phyloP scores from a whole-genome alignment of 495 filamentous ascomycete genomes.

The Neurospora sp. region DNA sequence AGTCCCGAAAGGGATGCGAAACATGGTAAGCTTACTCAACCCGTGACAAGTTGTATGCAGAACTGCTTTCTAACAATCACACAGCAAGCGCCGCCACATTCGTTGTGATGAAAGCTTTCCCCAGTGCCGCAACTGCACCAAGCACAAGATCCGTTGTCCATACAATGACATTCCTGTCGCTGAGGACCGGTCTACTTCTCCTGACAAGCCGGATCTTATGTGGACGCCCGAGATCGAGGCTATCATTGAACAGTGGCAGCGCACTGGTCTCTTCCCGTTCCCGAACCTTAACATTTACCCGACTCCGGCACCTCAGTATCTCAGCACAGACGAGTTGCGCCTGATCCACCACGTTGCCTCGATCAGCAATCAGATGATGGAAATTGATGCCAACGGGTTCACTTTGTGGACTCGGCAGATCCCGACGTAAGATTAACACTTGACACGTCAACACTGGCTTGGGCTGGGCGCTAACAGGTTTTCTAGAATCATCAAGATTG shows the following conservation, averaged over 20 bases:
- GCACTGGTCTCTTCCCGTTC: slow-evolving; percentile 79
- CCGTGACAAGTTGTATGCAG: background rate
- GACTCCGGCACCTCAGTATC: slow-evolving; percentile 50
- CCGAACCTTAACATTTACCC: slow-evolving; percentile 65
- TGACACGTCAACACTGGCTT: background rate
- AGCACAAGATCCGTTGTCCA: slow-evolving; percentile 95
- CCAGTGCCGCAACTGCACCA: slow-evolving; percentile 97
- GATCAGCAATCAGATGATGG: slow-evolving; percentile 72
- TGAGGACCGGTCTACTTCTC: slow-evolving; percentile 53
- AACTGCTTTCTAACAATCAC: slow-evolving; percentile 12
- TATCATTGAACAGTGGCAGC: slow-evolving; percentile 73
- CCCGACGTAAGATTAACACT: slow-evolving; percentile 58
- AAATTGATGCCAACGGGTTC: slow-evolving; percentile 64
- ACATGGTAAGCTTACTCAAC: slow-evolving; percentile 51
- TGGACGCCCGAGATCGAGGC: slow-evolving; percentile 75
- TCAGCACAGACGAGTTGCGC: slow-evolving; percentile 67
- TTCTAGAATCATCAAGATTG: slow-evolving; percentile 73
- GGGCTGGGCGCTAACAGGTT: slow-evolving; percentile 16
- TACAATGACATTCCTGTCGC: slow-evolving; percentile 75
- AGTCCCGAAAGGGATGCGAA: slow-evolving; percentile 93
- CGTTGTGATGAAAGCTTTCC: slow-evolving; percentile 96
- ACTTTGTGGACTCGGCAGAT: slow-evolving; percentile 89
- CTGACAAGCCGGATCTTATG: slow-evolving; percentile 67
- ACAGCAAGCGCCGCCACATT: slow-evolving; percentile 83
- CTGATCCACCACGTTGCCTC: slow-evolving; percentile 86